Conservation (phyloP, 2,329 filamentous ascomycete genomes). For the Coniochaeta pulveracea region DNA sequence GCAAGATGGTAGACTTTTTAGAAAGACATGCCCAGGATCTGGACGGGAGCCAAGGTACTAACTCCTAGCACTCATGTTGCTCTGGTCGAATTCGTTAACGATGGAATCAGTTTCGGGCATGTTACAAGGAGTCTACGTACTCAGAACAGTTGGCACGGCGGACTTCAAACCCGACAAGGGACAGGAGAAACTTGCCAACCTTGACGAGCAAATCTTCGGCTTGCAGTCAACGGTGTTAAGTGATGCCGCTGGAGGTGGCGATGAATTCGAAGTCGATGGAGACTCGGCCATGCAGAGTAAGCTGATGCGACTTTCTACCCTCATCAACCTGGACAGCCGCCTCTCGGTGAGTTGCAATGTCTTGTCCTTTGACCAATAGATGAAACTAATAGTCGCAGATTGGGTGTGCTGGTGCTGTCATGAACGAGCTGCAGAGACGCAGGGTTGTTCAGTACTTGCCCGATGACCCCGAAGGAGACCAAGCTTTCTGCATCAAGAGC, state of each 20-base stretch:
- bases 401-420: slow-evolving; percentile 76
- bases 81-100: too few relatives aligned
- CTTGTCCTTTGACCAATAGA: neutral
- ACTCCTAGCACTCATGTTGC: slow-evolving; percentile 6
- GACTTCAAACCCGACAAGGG: slow-evolving; percentile 64
- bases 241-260: slow-evolving; percentile 13
- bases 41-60: slow-evolving; percentile 9
- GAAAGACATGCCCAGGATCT: slow-evolving; percentile 20
- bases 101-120: too few relatives aligned
- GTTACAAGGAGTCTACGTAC: slow-evolving; percentile 27
- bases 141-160: slow-evolving; percentile 57
- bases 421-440: slow-evolving; percentile 66
- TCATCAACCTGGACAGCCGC: slow-evolving; percentile 62
- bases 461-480: slow-evolving; percentile 40
- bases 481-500: slow-evolving; percentile 46
- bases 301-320: slow-evolving; percentile 56
- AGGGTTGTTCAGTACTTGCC: slow-evolving; percentile 51
- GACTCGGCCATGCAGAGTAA: slow-evolving; percentile 42
- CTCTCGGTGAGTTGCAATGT: slow-evolving; percentile 42
- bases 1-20: slow-evolving; percentile 24
- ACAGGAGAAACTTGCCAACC: slow-evolving; percentile 50
- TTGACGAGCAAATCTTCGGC: slow-evolving; percentile 38
- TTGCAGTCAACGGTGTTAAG: slow-evolving; percentile 50
- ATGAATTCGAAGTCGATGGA: slow-evolving; percentile 21
- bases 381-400: slow-evolving; percentile 32